Evolutionary conservation across 2,329 filamentous ascomycete species (phyloP).

Genomic region (Cytospora piceicola): DNA sequence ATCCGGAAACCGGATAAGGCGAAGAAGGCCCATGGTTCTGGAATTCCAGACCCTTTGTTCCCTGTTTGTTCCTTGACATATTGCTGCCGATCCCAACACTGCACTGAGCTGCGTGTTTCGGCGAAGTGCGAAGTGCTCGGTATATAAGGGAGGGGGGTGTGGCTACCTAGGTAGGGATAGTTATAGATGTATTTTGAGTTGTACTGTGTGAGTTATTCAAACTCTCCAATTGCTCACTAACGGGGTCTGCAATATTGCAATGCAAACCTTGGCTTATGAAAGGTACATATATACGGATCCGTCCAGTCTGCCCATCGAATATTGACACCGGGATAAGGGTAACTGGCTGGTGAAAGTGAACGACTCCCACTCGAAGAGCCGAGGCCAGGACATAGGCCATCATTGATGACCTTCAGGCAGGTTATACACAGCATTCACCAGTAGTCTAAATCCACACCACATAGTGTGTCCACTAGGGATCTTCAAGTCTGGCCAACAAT

Average conservation of each 20-base stretch:
- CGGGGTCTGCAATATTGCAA: background rate
- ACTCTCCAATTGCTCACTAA: background rate
- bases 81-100: background rate
- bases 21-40: background rate
- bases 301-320: too few relatives aligned
- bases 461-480: too few relatives aligned
- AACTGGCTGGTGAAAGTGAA: too few relatives aligned
- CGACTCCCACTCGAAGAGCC: too few relatives aligned
- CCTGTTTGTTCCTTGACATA: background rate
- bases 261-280: background rate
- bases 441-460: too few relatives aligned
- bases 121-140: background rate
- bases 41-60: constrained; percentile 6
- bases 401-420: too few relatives aligned
- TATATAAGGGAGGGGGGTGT: background rate
- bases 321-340: too few relatives aligned
- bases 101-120: background rate
- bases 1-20: background rate
- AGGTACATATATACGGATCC: too few relatives aligned
- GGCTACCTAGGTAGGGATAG: background rate
- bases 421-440: too few relatives aligned
- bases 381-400: too few relatives aligned
- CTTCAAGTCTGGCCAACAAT: too few relatives aligned
- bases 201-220: background rate
- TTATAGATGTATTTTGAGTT: background rate